A percentile compares a stretch with the other conserved stretches of the same genome.
Evolutionary conservation across 2,329 filamentous ascomycete genomes (phyloP).

Genomic region (Pseudocercospora vitis): DNA sequence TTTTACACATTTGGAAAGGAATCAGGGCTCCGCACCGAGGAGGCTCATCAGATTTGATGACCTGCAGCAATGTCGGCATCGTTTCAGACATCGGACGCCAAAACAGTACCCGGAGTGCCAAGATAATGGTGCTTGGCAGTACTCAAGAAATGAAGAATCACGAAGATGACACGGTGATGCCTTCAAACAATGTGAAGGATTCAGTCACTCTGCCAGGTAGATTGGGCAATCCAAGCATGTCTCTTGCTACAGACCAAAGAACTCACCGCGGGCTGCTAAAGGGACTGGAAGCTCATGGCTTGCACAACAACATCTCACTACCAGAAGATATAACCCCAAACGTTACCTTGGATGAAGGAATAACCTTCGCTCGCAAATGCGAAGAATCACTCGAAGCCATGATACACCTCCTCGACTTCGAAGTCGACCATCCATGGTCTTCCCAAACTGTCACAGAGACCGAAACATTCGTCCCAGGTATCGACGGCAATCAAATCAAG

Average conservation of each 20-base stretch:
- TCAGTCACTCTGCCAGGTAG: constrained; percentile 7
- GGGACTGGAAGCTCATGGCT: background rate
- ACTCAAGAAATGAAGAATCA: too few species aligned
- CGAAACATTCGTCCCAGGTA: too few species aligned
- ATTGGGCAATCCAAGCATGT: constrained; percentile 4
- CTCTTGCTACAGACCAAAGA: constrained; percentile 2
- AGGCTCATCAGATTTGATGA: too few species aligned
- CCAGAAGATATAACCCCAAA: constrained; percentile 1
- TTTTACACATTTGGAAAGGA: too few species aligned
- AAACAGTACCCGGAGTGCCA: too few species aligned
- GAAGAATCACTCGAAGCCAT: constrained; percentile 5
- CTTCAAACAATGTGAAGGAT: too few species aligned
- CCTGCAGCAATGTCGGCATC: too few species aligned
- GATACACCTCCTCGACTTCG: background rate
- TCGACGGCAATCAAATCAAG: background rate
- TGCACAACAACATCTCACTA: constrained; percentile 6
- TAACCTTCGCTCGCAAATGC: background rate
- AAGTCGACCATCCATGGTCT: background rate
- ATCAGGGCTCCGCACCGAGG: too few species aligned
- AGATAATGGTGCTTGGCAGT: too few species aligned
- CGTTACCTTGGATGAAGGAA: background rate
- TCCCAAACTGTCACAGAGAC: too few species aligned
- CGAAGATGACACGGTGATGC: too few species aligned
- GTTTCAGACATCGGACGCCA: too few species aligned
- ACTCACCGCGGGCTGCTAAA: constrained; percentile 2